phyloP scores from a whole-genome alignment of 805 yeast genomes.

The Schizosaccharomyces cryophilus region DNA sequence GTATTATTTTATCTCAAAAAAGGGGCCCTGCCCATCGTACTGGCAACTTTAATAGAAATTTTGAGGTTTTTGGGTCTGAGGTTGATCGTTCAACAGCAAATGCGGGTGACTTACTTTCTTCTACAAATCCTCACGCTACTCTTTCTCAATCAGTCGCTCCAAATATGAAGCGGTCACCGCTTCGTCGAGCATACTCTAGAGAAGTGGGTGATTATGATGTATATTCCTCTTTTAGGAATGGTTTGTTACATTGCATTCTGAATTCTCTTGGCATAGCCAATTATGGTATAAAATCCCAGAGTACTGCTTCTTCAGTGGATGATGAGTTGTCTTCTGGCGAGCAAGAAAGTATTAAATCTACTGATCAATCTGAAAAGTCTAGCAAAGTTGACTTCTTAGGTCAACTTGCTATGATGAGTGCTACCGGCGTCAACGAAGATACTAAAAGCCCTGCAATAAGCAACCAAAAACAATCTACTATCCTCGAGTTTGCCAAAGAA shows the following conservation, averaged over 20 bases:
- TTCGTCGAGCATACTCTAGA: background rate
- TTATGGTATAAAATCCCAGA: background rate
- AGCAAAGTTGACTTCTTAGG: background rate
- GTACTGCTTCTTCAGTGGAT: background rate
- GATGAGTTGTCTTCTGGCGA: background rate
- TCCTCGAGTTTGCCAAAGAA: constrained; percentile 23
- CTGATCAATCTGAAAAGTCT: background rate
- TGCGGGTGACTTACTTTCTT: background rate
- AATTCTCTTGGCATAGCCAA: background rate
- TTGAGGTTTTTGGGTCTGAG: background rate
- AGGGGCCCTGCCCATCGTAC: background rate
- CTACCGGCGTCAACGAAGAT: background rate
- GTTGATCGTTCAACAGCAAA: background rate
- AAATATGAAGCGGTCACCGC: background rate
- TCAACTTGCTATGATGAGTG: background rate
- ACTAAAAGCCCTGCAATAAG: background rate
- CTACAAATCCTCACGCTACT: background rate
- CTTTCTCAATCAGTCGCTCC: background rate
- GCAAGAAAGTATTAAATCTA: background rate
- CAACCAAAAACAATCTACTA: background rate
- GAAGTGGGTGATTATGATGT: background rate
- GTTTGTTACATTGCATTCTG: background rate
- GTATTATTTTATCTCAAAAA: background rate
- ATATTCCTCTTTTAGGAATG: background rate
- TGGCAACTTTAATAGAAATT: background rate